Conservation (phyloP, 2,329 filamentous ascomycete genomes). For the Ophiocordyceps robertsii region DNA sequence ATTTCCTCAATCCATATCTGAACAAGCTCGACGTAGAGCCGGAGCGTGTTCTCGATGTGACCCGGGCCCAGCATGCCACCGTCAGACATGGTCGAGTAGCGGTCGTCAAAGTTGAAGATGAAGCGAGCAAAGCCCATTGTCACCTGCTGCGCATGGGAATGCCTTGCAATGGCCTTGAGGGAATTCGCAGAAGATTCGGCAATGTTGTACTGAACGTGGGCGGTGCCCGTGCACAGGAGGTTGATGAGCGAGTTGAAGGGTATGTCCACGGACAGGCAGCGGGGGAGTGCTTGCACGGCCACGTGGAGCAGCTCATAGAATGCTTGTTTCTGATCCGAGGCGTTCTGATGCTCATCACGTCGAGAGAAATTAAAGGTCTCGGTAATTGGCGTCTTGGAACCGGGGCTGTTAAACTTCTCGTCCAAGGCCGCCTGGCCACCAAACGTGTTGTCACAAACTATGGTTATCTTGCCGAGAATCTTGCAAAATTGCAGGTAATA, state of each 20-base stretch:
- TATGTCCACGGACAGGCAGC: slow-evolving; percentile 84
- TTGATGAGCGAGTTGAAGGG: slow-evolving; percentile 92
- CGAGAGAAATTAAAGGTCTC: slow-evolving; percentile 87
- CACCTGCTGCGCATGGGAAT: slow-evolving; percentile 87
- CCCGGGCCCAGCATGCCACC: slow-evolving; percentile 88
- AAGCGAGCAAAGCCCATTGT: slow-evolving; percentile 94
- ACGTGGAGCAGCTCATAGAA: slow-evolving; percentile 95
- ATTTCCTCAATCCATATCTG: slow-evolving; percentile 98
- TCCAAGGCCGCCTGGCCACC: slow-evolving; percentile 90
- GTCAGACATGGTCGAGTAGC: slow-evolving; percentile 95
- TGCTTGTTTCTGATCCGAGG: slow-evolving; percentile 74
- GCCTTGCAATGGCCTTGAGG: slow-evolving; percentile 85
- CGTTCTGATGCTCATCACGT: slow-evolving; percentile 61
- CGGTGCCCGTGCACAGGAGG: slow-evolving; percentile 87
- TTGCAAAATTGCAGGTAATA: slow-evolving; percentile 89
- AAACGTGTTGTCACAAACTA: slow-evolving; percentile 94
- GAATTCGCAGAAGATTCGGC: slow-evolving; percentile 86
- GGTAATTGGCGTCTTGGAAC: slow-evolving; percentile 86
- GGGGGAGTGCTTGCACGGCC: slow-evolving; percentile 84
- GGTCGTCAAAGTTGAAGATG: slow-evolving; percentile 96
- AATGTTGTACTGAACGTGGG: slow-evolving; percentile 86
- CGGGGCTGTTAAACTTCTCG: slow-evolving; percentile 79
- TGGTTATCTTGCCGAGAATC: slow-evolving; percentile 87
- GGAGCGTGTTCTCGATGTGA: slow-evolving; percentile 88
- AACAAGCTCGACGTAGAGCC: slow-evolving; percentile 83